Conservation (phyloP, 805 yeast genomes). For the Candida coquimbonensis region DNA sequence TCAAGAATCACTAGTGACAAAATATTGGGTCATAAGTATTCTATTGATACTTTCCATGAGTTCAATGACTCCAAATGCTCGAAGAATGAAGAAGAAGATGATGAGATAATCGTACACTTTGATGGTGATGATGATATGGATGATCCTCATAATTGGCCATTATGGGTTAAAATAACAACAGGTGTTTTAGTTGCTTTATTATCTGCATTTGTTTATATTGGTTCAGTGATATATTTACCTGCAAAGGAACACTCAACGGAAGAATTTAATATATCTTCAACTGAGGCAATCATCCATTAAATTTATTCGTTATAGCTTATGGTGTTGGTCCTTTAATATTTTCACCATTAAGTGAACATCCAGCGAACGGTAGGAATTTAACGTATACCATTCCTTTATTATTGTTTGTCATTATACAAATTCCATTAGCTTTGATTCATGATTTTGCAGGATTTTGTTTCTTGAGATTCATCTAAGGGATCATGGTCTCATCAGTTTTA, state of each 20-base stretch:
- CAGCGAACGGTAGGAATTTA: constrained; percentile 44
- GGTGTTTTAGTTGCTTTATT: constrained; percentile 36
- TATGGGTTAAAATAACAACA: constrained; percentile 31
- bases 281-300: constrained; percentile 44
- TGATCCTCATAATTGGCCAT: constrained; percentile 52
- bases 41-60: background rate
- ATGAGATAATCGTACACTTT: background rate
- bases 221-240: constrained; percentile 50
- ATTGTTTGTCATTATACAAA: constrained; percentile 43
- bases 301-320: constrained; percentile 52
- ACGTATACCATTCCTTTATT: constrained; percentile 41
- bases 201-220: constrained; percentile 47
- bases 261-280: constrained; percentile 38
- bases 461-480: constrained; percentile 46
- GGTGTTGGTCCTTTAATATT: constrained; percentile 55
- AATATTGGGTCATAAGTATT: background rate
- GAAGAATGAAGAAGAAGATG: background rate
- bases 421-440: constrained; percentile 46
- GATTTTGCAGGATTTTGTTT: constrained; percentile 46
- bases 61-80: background rate
- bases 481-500: constrained; percentile 49
- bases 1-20: background rate
- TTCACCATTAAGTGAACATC: constrained; percentile 53
- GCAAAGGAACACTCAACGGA: constrained; percentile 37
- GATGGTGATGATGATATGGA: constrained; percentile 37